Base-by-base conservation (phyloP, 2,329 filamentous ascomycete species). In the Colletotrichum shisoi region DNA sequence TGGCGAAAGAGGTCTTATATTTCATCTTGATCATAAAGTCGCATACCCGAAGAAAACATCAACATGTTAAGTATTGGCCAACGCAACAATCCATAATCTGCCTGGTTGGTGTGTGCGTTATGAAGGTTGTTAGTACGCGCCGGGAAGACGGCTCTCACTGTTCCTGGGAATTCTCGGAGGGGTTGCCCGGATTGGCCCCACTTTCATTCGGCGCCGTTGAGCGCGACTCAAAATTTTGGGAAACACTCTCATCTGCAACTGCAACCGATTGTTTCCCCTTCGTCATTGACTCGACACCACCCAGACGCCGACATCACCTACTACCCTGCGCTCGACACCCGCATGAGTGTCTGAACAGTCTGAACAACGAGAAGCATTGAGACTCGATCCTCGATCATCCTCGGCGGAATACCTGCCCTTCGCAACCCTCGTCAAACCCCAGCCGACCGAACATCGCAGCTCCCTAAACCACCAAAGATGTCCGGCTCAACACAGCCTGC, bases 401-500 rank as follows among this genome's bases (percentile, higher is more conserved):
- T 21, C 1, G 31, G 48, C 51, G 56, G 17, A n/a, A 15, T n/a
- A 9, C 34, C 7, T 34, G 31, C 31, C 31, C 31, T 8, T 4
- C 17, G 24, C n/a, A 19, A 15, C 11, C 52, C 52, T 24, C 42
- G 11, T n/a, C 40, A 17, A 21, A n/a, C 27, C 31, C 13, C 13
- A 8, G 34, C 56, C 31, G 27, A n/a, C 44, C n/a, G 56, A 59
- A 21, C 15, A 59, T 31, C 34, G 37, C 45, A 51, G 42, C 19
- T 15, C 45, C n/a, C 54, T 17, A 13, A 34, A 21, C 19, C 11
- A 21, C 31, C 39, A 54, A 17, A 57, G 57, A 61, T 57, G 61
- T 65, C 70, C 46, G 59, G 57, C 24, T 64, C 69, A 40, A 52
- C 67, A 59, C 46, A 51, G 37, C 40, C 57, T 24, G 27, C 54